Conservation (phyloP, 1,284 basidiomycete genomes). For the Sanghuangporus sanghuang region DNA sequence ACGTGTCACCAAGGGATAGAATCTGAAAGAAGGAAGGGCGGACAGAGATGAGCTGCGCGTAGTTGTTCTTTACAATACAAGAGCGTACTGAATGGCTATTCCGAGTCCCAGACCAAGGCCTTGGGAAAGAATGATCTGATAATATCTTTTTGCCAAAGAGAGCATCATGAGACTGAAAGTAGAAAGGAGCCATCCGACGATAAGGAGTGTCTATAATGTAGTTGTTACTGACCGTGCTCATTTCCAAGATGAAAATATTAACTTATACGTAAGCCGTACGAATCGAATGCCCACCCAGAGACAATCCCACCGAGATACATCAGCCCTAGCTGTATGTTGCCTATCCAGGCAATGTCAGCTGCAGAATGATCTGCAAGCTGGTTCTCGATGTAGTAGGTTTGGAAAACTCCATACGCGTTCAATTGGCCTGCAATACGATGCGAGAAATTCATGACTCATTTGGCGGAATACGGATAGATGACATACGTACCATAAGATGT, state of each 20-base stretch:
- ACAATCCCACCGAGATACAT: conserved; percentile 6
- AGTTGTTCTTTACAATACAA: no score
- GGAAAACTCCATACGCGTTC: conserved; percentile 9
- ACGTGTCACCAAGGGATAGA: neutral
- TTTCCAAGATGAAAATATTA: neutral
- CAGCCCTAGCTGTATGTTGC: conserved; percentile 1
- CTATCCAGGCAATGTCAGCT: neutral
- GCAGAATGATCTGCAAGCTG: conserved; percentile 1
- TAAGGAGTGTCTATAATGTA: neutral
- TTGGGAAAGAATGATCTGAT: conserved; percentile 1
- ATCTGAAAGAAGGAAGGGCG: neutral
- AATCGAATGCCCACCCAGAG: neutral
- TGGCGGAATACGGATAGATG: neutral
- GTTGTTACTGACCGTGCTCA: neutral
- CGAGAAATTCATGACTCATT: neutral
- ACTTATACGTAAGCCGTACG: neutral
- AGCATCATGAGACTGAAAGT: neutral
- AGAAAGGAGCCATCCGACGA: neutral
- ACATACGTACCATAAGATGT: neutral
- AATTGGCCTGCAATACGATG: neutral
- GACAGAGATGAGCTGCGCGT: neutral
- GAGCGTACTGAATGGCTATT: neutral
- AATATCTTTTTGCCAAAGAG: neutral
- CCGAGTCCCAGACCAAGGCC: neutral
- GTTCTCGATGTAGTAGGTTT: neutral